Percentiles rank a stretch among this genome's conserved stretches.
These are phyloP conservation scores for Hypoxylon sp. DNA, from an alignment of 2,329 filamentous ascomycete species.

Conservation along the genomic window DNA sequence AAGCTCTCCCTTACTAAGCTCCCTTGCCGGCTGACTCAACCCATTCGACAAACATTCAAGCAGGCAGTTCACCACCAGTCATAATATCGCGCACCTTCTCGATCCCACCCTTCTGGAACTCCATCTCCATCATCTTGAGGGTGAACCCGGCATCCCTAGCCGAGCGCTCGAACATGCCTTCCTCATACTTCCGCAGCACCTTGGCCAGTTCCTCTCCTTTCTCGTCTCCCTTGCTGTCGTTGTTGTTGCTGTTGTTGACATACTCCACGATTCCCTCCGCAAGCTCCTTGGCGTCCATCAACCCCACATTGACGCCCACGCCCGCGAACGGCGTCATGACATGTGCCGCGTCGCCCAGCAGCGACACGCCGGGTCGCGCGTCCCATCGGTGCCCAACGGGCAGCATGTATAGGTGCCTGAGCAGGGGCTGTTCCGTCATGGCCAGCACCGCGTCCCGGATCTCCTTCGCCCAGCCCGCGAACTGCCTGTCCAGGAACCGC, in stretches of 20 bases:
- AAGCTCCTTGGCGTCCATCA: conserved; percentile 63
- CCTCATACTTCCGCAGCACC: conserved; percentile 45
- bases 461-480: conserved; percentile 37
- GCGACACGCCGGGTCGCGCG: conserved; percentile 58
- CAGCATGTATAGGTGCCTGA: conserved; percentile 48
- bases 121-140: conserved; percentile 36
- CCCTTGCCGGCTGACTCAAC: not conserved
- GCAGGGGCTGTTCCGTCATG: conserved; percentile 32
- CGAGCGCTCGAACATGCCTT: conserved; percentile 48
- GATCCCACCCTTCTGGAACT: conserved; percentile 38
- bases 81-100: conserved; percentile 43
- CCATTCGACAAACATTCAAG: not conserved
- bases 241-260: not conserved
- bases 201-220: conserved; percentile 33
- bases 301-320: conserved; percentile 64
- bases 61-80: conserved; percentile 18
- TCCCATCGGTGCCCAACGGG: conserved; percentile 48
- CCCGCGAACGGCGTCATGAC: conserved; percentile 64
- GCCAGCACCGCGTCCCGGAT: conserved; percentile 29
- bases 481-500: conserved; percentile 40
- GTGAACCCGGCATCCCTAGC: conserved; percentile 41
- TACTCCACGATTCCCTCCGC: conserved; percentile 41
- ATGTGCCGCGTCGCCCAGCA: conserved; percentile 68
- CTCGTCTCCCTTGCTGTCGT: conserved; percentile 1
- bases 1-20: conserved; percentile 8